Evolutionary conservation across 768 basidiomycete genomes (phyloP).

Genomic region (Peribolospora baueri): DNA sequence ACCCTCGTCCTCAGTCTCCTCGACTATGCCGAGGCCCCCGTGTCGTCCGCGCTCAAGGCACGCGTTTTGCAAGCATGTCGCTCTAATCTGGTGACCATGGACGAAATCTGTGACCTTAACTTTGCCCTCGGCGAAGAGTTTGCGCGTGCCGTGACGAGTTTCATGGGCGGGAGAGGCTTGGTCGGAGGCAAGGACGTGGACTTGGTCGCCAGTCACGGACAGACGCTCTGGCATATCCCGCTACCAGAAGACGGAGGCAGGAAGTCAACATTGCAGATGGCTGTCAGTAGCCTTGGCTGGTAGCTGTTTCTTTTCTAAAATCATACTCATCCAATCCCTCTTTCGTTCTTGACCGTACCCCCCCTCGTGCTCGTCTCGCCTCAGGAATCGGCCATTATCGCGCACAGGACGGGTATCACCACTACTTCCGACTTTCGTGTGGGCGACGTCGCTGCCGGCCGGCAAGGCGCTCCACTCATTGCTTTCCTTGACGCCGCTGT

Average conservation of each 20-base stretch:
- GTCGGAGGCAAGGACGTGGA: slow-evolving; percentile 1
- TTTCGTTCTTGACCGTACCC: background rate
- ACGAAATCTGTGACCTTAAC: background rate
- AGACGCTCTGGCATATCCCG: background rate
- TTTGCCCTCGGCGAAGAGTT: background rate
- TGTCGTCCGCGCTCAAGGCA: background rate
- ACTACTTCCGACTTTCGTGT: background rate
- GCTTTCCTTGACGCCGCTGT: background rate
- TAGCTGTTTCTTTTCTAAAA: background rate
- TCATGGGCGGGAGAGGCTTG: background rate
- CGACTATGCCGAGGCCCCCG: background rate
- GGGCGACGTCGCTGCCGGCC: background rate
- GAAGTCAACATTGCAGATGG: background rate
- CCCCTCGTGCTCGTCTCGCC: background rate
- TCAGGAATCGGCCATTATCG: background rate
- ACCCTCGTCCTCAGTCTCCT: background rate
- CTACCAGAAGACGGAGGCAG: background rate
- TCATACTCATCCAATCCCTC: background rate
- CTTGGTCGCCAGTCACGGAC: background rate
- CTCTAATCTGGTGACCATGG: background rate
- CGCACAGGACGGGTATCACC: background rate
- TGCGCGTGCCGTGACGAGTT: background rate
- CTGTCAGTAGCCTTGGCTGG: background rate
- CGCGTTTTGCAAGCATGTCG: background rate
- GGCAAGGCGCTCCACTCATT: background rate